Evolutionary conservation across 2,329 filamentous ascomycete species (phyloP), one percentile per base, ranked within the genome.

Genomic region (Balansia obtecta): DNA sequence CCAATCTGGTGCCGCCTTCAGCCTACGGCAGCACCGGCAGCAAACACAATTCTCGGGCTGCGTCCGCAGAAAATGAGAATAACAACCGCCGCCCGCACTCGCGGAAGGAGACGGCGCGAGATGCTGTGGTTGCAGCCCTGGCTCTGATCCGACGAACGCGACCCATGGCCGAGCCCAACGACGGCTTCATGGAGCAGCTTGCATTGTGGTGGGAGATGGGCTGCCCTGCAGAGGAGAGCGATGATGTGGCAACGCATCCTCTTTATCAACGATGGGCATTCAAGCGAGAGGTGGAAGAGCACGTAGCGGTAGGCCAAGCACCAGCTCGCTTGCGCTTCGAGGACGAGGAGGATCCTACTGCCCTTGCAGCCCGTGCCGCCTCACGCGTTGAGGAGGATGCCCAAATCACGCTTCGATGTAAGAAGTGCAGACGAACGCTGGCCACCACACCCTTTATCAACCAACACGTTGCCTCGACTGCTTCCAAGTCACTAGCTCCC

Each of bases 121-220:
- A 68, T 9, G 80, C 85, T 20, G 74, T 80, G 4, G 53, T 61
- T n/a, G 63, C 65, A 44, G 89, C 90, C 2, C 71, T 97, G 46
- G 71, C 74, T 27, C 75, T 84, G 56, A 72, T 97, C 47, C 80
- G 82, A 49, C 69, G 83, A 62, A 78, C 77, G 42, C 81, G 91
- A 39, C 80, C 85, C 15, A 78, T 93, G 50, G 90, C 85, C 53
- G 88, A 95, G 61, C 93, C 93, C 3, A 98, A 98, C 64, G 72
- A 80, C 33, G 91, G 90, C 30, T 98, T 98, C 74, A 89, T 91
- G 82, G 72, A 80, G 47, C 93, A 98, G 67, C 76, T 98, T 5
- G 75, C 85, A 57, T 72, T 97, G 49, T 98, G 91, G 74, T 85
- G 88, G 72, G 73, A 84, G 56, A 95, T 96, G 87, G 82, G 82